Evolutionary conservation across 805 yeast species (phyloP), one percentile per base, ranked within the genome.

Genomic region (Blastobotrys chiropterorum): DNA sequence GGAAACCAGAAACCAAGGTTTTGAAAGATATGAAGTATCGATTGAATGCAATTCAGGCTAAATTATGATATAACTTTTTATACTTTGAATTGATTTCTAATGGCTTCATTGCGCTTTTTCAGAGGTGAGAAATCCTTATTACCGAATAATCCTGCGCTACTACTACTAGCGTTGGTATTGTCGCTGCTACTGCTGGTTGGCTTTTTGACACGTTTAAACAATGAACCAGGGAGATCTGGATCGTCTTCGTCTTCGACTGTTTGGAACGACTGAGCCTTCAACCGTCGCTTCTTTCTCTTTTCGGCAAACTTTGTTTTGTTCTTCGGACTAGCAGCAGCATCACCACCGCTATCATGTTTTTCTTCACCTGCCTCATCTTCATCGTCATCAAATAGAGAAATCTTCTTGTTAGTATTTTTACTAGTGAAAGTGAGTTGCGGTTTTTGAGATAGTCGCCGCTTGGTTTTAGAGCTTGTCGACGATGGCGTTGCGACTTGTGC

Each of bases 1-100:
- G 99, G 99, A 78, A 80, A 48, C 98, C 99, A 0, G 90, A 83
- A 38, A 79, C 86, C 0, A 90, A 90, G 66, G 80, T 79, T 5
- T 69, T 89, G 62, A 89, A 86, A 63, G 96, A 90, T 51, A 77
- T 92, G 62, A 89, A 89, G 68, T 88, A 86, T 60, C 74, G 95
- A 53, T 71, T 87, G 48, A 82, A 79, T 59, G 92, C 83, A 1
- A 67, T 80, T 30, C 61, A 62, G 50, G 53, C 65, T 22, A 66
- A 63, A 50, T 55, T 64, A 7, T 66, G 54, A 50, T 47, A 6
- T 44, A n/a, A 20, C 17, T 20, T 30, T 3, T 39, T 31, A 50
- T 11, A 50, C 46, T 40, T 49, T 52, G 54, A 55, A 55, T n/a
- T 14, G 19, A 8, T 41, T 51, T 8, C 54, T 42, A 13, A 52